Evolutionary conservation across 2,329 filamentous ascomycete species (phyloP), one percentile per base, ranked within the genome.

Genomic region (Colletotrichum kahawae): DNA sequence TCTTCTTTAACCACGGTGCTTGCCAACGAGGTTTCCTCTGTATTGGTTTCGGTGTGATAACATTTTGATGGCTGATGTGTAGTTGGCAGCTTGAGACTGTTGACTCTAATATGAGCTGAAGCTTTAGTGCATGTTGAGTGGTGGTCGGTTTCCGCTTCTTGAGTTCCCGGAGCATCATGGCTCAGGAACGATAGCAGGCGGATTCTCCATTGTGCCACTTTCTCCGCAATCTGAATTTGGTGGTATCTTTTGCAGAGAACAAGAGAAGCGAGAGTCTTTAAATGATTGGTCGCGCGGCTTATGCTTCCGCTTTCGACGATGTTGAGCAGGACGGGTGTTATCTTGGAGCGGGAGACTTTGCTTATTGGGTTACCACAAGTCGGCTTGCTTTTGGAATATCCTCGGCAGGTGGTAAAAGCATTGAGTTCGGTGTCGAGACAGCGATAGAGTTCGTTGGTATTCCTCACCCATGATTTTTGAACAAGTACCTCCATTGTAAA

Each of bases 241-340:
- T 72, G 73, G 3, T 18, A 33, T 9, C 54, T 67, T 51, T 24
- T 76, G n/a, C 70, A 73, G 27, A 76, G 48, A 21, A 68, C 59
- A 4, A 66, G 64, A 24, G 21, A 59, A 9, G 56, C 70, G 12
- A 75, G 69, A 4, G 13, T 34, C 54, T 75, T 13, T 5, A 73
- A 34, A n/a, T 71, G 67, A 14, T 8, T 9, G 9, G 12, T 34
- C 7, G 67, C 71, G 16, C 7, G 54, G 13, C 9, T 14, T n/a
- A 74, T 21, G 5, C 29, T 43, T 18, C 60, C 60, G 18, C 71
- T 71, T 13, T 43, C 18, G 10, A 71, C 12, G 7, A 71, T 67
- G 1, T 62, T 54, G 16, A 36, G 14, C 18, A 74, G 21, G 8
- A 70, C 67, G 21, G 43, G 14, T 6, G 43, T 13, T 5, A 74